phyloP scores from a whole-genome alignment of 1,284 basidiomycete species.

The Ustanciosporium gigantosporum region DNA sequence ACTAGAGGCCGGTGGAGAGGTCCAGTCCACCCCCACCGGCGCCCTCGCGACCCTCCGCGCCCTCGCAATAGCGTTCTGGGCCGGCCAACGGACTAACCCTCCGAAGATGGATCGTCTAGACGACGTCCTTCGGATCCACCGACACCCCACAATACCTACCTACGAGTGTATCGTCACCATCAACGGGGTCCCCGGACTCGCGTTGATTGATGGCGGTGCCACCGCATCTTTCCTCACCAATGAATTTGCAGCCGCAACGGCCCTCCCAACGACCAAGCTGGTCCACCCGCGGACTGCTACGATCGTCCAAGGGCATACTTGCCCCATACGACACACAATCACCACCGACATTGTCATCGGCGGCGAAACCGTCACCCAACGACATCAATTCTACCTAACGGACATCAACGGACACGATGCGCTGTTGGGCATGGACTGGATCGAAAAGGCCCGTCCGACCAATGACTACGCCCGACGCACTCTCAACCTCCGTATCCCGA shows the following conservation, averaged over 20 bases:
- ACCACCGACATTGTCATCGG: neutral
- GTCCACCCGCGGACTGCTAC: neutral
- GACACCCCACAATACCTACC: neutral
- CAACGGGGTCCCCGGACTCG: neutral
- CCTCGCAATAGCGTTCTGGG: neutral
- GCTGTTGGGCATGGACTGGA: slow-evolving; percentile 3
- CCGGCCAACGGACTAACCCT: neutral
- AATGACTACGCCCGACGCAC: neutral
- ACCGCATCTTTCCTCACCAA: neutral
- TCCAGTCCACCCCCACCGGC: neutral
- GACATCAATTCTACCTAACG: neutral
- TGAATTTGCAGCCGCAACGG: neutral
- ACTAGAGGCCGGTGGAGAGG: neutral
- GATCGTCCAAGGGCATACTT: neutral
- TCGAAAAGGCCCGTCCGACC: neutral
- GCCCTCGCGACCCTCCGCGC: neutral
- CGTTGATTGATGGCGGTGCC: neutral
- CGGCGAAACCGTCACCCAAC: neutral
- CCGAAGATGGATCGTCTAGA: neutral
- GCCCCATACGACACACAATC: neutral
- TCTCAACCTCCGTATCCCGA: neutral
- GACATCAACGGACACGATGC: neutral
- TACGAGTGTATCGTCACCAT: neutral
- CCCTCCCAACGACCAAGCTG: neutral
- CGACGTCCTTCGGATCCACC: neutral